Evolutionary conservation across 371 early-diverging fungal species (phyloP).

Genomic region (Batrachochytrium dendrobatidis): DNA sequence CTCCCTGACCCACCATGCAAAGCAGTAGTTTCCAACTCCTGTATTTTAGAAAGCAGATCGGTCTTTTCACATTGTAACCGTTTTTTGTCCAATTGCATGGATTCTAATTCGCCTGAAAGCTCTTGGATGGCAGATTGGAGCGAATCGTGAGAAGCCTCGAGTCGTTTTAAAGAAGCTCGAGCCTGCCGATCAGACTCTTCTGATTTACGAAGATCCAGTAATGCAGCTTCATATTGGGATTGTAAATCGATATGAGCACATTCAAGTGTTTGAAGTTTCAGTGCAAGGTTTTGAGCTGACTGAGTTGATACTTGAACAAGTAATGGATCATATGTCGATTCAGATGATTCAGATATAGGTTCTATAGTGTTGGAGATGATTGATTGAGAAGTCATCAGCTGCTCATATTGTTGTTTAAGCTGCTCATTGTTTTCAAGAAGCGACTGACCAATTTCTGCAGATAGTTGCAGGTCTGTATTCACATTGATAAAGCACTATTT

Average conservation of each 20-base stretch:
- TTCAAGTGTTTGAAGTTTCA: background rate
- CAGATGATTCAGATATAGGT: background rate
- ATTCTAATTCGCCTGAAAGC: background rate
- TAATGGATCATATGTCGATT: background rate
- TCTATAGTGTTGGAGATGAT: too few species aligned
- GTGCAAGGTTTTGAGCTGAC: too few species aligned
- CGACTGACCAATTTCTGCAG: conserved; percentile 14
- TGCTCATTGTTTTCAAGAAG: conserved; percentile 8
- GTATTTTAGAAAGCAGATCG: background rate
- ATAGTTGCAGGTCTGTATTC: conserved; percentile 7
- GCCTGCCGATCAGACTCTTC: background rate
- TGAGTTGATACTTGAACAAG: too few species aligned
- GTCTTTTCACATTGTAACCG: background rate
- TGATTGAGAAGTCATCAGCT: conserved; percentile 3
- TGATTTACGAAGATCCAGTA: background rate
- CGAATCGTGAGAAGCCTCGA: background rate
- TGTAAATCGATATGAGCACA: background rate
- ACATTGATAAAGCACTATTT: background rate
- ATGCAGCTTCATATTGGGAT: background rate
- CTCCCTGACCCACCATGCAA: background rate
- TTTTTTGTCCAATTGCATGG: background rate
- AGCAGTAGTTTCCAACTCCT: background rate
- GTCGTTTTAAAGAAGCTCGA: background rate
- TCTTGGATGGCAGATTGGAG: background rate
- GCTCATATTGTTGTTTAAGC: conserved; percentile 11